Percentiles rank a stretch among this genome's conserved stretches.
These are phyloP conservation scores for Trypethelium eluteriae DNA, from an alignment of 495 filamentous ascomycete species.

Conservation along the genomic window DNA sequence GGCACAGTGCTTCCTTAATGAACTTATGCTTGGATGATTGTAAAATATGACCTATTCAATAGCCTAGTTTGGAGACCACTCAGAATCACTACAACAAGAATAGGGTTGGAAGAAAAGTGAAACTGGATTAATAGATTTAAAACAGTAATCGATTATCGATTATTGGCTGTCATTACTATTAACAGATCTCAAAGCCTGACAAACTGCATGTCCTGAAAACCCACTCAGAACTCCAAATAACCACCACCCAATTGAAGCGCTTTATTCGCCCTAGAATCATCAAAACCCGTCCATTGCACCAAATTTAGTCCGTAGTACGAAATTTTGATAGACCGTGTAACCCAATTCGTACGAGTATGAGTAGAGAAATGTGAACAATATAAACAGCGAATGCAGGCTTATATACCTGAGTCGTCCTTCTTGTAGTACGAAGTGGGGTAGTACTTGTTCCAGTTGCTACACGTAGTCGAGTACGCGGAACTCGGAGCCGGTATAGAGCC, in stretches of 20 bases:
- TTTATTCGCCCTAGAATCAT: not conserved
- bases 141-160: too few species aligned
- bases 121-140: too few species aligned
- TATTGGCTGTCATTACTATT: too few species aligned
- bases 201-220: not conserved
- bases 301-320: not conserved
- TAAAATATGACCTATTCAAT: too few species aligned
- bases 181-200: not conserved
- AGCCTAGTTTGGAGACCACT: too few species aligned
- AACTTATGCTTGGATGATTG: too few species aligned
- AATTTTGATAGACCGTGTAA: slow-evolving; percentile 1
- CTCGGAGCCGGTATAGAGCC: slow-evolving; percentile 14
- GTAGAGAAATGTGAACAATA: not conserved
- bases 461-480: slow-evolving; percentile 13
- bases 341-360: not conserved
- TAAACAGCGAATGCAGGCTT: not conserved
- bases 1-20: too few species aligned
- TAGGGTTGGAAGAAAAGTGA: too few species aligned
- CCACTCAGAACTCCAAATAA: not conserved
- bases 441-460: slow-evolving; percentile 20
- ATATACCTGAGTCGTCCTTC: slow-evolving; percentile 26
- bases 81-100: too few species aligned
- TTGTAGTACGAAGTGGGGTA: slow-evolving; percentile 16
- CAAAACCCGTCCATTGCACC: not conserved
- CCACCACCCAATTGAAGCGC: not conserved